A percentile compares a stretch with the other conserved stretches of the same genome.
phyloP scores from a whole-genome alignment of 352 stramenopile species.

The Pythium biforme region DNA sequence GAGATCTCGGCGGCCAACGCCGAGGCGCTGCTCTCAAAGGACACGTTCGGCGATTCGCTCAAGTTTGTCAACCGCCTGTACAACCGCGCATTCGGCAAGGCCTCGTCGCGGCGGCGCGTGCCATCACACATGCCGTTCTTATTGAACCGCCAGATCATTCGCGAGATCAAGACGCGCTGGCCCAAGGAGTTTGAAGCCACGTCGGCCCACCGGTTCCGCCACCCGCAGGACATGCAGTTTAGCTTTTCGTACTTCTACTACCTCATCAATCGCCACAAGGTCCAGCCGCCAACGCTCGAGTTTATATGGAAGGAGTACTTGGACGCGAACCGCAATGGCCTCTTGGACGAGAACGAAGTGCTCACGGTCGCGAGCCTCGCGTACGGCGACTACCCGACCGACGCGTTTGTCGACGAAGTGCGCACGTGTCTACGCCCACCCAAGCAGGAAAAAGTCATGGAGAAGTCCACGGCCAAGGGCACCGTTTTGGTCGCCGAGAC shows the following conservation, averaged over 20 bases:
- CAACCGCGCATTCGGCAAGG: constrained; percentile 86
- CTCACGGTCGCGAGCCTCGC: constrained; percentile 86
- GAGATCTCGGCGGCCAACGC: constrained; percentile 38
- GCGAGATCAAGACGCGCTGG: constrained; percentile 89
- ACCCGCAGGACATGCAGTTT: constrained; percentile 94
- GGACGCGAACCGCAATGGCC: constrained; percentile 89
- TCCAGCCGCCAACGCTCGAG: constrained; percentile 66
- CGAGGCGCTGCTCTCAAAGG: constrained; percentile 68
- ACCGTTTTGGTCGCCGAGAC: constrained; percentile 70
- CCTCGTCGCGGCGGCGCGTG: constrained; percentile 67
- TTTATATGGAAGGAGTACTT: constrained; percentile 88
- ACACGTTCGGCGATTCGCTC: constrained; percentile 92
- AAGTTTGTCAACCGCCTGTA: constrained; percentile 93
- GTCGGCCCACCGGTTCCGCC: constrained; percentile 88
- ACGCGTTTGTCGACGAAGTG: constrained; percentile 65
- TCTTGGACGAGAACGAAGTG: constrained; percentile 90
- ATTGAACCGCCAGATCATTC: constrained; percentile 85
- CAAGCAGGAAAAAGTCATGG: constrained; percentile 72
- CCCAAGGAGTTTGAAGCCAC: constrained; percentile 70
- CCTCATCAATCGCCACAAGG: constrained; percentile 85
- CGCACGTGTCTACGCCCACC: constrained; percentile 65
- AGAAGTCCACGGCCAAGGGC: constrained; percentile 53
- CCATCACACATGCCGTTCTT: constrained; percentile 95
- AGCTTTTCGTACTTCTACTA: constrained; percentile 96
- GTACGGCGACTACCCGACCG: constrained; percentile 63